These are phyloP conservation scores for Xylariales sp. DNA, from an alignment of 2,329 filamentous ascomycete species.

Conservation along the genomic window DNA sequence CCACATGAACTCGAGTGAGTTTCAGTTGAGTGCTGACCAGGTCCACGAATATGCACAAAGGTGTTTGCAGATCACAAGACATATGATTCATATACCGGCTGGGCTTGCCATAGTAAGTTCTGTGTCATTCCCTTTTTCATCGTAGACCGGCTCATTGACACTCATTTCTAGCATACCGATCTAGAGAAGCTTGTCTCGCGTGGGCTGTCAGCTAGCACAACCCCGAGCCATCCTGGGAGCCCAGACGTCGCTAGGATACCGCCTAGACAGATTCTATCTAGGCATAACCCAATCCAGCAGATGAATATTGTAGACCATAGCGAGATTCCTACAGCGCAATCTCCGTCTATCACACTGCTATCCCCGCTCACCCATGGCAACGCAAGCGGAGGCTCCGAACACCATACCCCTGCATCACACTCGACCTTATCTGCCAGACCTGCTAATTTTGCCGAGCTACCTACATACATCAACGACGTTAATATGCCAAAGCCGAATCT, in stretches of 20 bases:
- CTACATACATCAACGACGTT: slow-evolving; percentile 17
- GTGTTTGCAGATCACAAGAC: slow-evolving; percentile 46
- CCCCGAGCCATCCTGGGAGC: slow-evolving; percentile 25
- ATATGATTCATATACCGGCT: slow-evolving; percentile 47
- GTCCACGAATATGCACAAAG: slow-evolving; percentile 46
- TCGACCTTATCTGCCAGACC: slow-evolving; percentile 17
- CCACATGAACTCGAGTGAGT: slow-evolving; percentile 38
- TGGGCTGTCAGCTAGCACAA: slow-evolving; percentile 32
- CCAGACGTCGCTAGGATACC: slow-evolving; percentile 19
- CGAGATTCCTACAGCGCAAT: slow-evolving; percentile 22
- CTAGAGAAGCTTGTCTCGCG: slow-evolving; percentile 47
- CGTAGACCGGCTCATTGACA: slow-evolving; percentile 10
- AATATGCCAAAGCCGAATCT: slow-evolving; percentile 25
- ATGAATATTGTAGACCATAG: slow-evolving; percentile 27
- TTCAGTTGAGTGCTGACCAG: slow-evolving; percentile 39
- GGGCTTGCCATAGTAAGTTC: slow-evolving; percentile 42
- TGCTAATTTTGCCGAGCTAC: slow-evolving; percentile 19
- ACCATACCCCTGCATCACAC: slow-evolving; percentile 13
- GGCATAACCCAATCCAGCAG: slow-evolving; percentile 22
- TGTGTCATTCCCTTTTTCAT: background rate
- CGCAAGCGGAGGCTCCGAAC: background rate
- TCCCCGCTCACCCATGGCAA: slow-evolving; percentile 16
- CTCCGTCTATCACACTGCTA: slow-evolving; percentile 21
- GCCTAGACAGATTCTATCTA: slow-evolving; percentile 21
- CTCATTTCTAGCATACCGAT: slow-evolving; percentile 33